Evolutionary conservation across 1,139 yeast genomes (phyloP), one percentile per base, ranked within the genome.

Genomic region (Debaryomycetaceae sp.): DNA sequence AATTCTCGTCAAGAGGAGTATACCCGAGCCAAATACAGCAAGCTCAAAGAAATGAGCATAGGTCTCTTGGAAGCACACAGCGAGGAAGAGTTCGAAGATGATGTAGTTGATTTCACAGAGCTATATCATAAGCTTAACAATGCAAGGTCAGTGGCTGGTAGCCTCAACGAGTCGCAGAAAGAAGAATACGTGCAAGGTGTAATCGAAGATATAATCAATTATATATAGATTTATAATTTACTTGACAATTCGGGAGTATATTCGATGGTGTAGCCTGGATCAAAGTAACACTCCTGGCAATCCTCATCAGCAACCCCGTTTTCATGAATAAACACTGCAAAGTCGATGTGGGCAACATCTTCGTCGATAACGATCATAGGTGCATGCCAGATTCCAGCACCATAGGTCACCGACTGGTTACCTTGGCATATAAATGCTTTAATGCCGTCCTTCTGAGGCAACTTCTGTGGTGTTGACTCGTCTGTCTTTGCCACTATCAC

Each of bases 381-480:
- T 0, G 97, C 95, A 58, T 91, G 98, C 76, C 75, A 70, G 3
- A 63, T 61, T 0, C 74, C 95, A 0, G 78, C 79, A 0, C 88
- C 95, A 57, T 91, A 91, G 0, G 96, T 91, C 3, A 91, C 86
- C 0, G 95, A 87, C 56, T 88, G 96, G 58, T 86, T 83, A 0
- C 96, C 96, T 41, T 65, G 75, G 47, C 92, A 87, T 4, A 80
- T 50, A 52, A 88, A 91, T 0, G 95, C 96, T 48, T 67, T 71
- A 11, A 83, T 53, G 0, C 77, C 66, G 1, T 63, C 50, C 6
- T 81, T 75, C 46, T 84, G 86, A 0, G 97, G 96, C 32, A 79
- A 63, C 13, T 57, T 63, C 4, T 59, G 51, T 1, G 66, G 65
- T 6, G 68, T 65, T 26, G 55, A 48, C 4, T 51, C 48, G 41